phyloP scores from a whole-genome alignment of 257 asterid species.

The Primulina tabacum region DNA sequence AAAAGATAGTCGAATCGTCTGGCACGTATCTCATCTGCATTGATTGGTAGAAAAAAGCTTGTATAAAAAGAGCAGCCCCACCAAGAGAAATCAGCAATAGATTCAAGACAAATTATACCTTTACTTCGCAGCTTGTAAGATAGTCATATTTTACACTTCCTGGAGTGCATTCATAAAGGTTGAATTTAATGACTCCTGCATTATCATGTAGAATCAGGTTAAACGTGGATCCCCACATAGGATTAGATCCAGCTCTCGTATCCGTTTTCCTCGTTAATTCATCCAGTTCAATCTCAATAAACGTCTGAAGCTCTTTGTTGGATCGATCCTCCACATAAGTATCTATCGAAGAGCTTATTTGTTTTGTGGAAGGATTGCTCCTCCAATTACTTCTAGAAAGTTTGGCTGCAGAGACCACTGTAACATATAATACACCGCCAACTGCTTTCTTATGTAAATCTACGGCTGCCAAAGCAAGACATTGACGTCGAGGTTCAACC shows the following conservation, averaged over 20 bases:
- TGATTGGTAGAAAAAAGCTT: slow-evolving; percentile 14
- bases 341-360: slow-evolving; percentile 31
- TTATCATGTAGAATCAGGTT: slow-evolving; percentile 78
- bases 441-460: slow-evolving; percentile 74
- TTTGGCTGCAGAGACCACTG: slow-evolving; percentile 60
- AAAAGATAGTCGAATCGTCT: slow-evolving; percentile 88
- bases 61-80: background rate
- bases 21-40: slow-evolving; percentile 74
- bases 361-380: slow-evolving; percentile 46
- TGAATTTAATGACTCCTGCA: slow-evolving; percentile 63
- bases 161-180: slow-evolving; percentile 70
- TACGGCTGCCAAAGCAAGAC: slow-evolving; percentile 72
- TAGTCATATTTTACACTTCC: slow-evolving; percentile 73
- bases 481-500: slow-evolving; percentile 96
- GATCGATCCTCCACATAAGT: slow-evolving; percentile 36
- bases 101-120: slow-evolving; percentile 42
- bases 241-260: slow-evolving; percentile 57
- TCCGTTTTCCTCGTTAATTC: slow-evolving; percentile 81
- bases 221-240: slow-evolving; percentile 78
- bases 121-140: slow-evolving; percentile 82
- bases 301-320: slow-evolving; percentile 63
- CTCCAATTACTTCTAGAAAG: slow-evolving; percentile 51
- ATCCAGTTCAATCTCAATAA: slow-evolving; percentile 84
- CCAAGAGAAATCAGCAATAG: background rate
- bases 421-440: slow-evolving; percentile 67